Base-by-base conservation (phyloP, 352 stramenopile genomes). In the Globisporangium nagaii region DNA sequence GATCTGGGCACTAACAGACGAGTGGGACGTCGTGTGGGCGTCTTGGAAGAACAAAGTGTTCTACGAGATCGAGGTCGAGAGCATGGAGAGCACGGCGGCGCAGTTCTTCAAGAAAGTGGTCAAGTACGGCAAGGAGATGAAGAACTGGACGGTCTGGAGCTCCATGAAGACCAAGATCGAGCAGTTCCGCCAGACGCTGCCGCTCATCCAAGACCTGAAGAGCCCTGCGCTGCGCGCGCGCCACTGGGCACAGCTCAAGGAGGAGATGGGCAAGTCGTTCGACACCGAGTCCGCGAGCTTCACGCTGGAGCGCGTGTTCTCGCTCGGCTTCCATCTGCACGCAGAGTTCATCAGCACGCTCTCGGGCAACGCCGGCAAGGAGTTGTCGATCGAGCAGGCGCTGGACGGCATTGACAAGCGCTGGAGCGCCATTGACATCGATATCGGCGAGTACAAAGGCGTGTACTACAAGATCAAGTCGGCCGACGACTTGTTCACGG, bases 131-230 rank as follows among this genome's bases (percentile, higher is more conserved):
- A 94, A 96, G 34, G 90, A 97, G 7, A 97, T 97, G 71, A 97
- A 97, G 60, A 84, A 66, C 46, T 98, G 91, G 91, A 74, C 73
- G 1, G 84, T 88, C 22, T 97, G 90, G 89, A 89, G 76, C 42
- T 79, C 93, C 11, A 97, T 97, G 73, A 91, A 95, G 56, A 85
- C 89, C 2, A 98, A 97, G 53, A 96, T 97, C 42, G 92, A 97
- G 43, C 95, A 97, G 61, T 89, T 90, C 56, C 76, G 96, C 15
- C 89, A 96, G 50, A 97, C 88, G 0, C 65, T 97, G 35, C 90
- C 88, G n/a, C 62, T 98, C 4, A 97, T 98, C 46, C 85, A 96
- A 63, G 89, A 98, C 42, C 71, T 98, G 1, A 96, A 97, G 58
- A 97, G 88, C 34, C 86, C 88, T 22, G 89, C 89, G 8, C 56